Evolutionary conservation across 2,329 filamentous ascomycete genomes (phyloP), one percentile per base, ranked within the genome.

Genomic region (Calonectria pseudoturangicola): DNA sequence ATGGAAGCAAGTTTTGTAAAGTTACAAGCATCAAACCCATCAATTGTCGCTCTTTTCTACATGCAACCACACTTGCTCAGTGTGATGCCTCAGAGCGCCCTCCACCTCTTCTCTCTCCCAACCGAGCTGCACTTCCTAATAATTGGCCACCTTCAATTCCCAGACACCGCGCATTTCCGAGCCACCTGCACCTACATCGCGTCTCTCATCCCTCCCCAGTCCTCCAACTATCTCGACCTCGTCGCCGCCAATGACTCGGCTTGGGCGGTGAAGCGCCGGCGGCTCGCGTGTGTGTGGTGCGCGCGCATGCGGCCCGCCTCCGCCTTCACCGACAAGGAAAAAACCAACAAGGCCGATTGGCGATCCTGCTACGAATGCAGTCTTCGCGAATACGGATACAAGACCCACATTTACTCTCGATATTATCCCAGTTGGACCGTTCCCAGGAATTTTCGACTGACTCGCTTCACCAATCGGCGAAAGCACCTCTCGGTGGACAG

Each of bases 241-340:
- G 54, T 60, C 54, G 54, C 54, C 7, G 54, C 54, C 18, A 60
- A 60, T 60, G 54, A 60, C 54, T 60, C 54, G 21, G 54, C 36
- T 9, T 60, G 54, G 54, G 54, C 54, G 13, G 13, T 60, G 21
- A 60, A 41, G 54, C 54, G 54, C 21, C 39, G 15, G 36, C 54
- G 54, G 54, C 36, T 60, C 54, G 36, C 54, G 9, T 60, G 54
- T 33, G 54, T 60, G 21, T 60, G 27, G n/a, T 60, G 54, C 54
- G 54, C 54, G 8, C 54, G 54, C 54, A 60, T 60, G 54, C 54
- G 54, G 21, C 54, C 54, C 54, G 54, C 54, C 7, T 41, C 54
- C 7, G 54, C 54, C 33, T 60, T 60, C 7, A 60, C 54, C 54
- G 54, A 60, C 15, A 8, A 27, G 6, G 33, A 60, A 41, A 60